phyloP scores from a whole-genome alignment of 1,284 basidiomycete species.

The Hemileia vastatrix region DNA sequence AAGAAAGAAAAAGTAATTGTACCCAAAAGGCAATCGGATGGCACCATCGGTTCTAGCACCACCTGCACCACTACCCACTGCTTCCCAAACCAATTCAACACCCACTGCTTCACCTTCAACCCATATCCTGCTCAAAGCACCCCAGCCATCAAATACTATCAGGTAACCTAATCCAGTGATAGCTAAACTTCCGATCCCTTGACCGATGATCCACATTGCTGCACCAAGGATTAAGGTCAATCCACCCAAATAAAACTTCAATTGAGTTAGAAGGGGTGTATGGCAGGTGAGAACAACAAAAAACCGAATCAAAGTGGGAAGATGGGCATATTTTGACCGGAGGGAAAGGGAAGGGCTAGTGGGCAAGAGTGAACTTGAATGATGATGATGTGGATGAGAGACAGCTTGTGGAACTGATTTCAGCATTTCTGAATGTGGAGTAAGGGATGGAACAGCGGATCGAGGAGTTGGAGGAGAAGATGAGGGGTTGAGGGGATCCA shows the following conservation, averaged over 20 bases:
- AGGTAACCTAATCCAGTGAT: constrained; percentile 89
- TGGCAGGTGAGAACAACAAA: constrained; percentile 30
- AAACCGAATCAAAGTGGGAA: constrained; percentile 32
- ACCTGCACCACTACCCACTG: background rate
- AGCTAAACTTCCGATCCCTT: constrained; percentile 73
- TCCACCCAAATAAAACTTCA: constrained; percentile 46
- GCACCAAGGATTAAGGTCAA: constrained; percentile 51
- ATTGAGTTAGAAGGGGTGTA: constrained; percentile 44
- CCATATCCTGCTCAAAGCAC: constrained; percentile 52
- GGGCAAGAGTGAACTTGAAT: constrained; percentile 13
- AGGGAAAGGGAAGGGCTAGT: constrained; percentile 21
- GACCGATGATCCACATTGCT: constrained; percentile 77
- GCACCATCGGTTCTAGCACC: no score
- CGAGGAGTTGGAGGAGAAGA: constrained; percentile 28
- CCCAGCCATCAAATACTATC: constrained; percentile 71
- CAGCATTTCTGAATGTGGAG: constrained; percentile 17
- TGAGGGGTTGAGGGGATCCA: constrained; percentile 53
- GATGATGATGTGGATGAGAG: constrained; percentile 30
- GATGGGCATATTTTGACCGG: constrained; percentile 27
- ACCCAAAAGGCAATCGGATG: constrained; percentile 59
- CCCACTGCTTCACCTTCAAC: constrained; percentile 37
- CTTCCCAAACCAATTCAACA: constrained; percentile 3
- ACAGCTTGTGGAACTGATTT: constrained; percentile 25
- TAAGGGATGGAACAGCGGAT: constrained; percentile 6
- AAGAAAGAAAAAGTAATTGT: constrained; percentile 17